Percentiles rank a stretch among this genome's conserved stretches.
phyloP scores from a whole-genome alignment of 371 early-diverging fungal species.

The Lichtheimia ramosa region DNA sequence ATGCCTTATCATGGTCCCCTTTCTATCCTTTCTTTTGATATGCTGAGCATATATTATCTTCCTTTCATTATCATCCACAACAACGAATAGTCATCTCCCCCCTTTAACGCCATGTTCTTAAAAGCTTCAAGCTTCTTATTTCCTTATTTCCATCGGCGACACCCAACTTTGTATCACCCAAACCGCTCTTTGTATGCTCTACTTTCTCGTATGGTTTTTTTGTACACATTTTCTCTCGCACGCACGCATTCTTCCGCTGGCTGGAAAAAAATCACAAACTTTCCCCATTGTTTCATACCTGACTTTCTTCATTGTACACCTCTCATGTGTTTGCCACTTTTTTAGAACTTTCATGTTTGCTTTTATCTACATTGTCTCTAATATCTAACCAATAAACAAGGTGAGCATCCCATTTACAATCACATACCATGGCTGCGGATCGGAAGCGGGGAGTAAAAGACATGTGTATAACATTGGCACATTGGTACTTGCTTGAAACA shows the following conservation, averaged over 20 bases:
- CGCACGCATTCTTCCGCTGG: constrained; percentile 8
- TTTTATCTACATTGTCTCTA: background rate
- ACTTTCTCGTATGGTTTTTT: background rate
- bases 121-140: too few relatives aligned
- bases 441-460: too few relatives aligned
- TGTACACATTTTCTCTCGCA: background rate
- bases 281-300: background rate
- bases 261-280: constrained; percentile 1
- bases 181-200: constrained; percentile 11
- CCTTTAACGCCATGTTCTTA: too few relatives aligned
- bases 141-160: too few relatives aligned
- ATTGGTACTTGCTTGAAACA: too few relatives aligned
- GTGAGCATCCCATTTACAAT: too few relatives aligned
- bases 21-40: background rate
- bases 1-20: background rate
- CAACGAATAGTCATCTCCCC: background rate
- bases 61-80: background rate
- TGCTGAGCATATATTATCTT: background rate
- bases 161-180: background rate
- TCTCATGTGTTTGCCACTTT: background rate
- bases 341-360: background rate
- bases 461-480: too few relatives aligned
- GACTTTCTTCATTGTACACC: background rate
- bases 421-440: too few relatives aligned
- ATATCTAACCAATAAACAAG: too few relatives aligned